phyloP scores from a whole-genome alignment of 2,329 filamentous ascomycete species.

The Verticillium klebahnii region DNA sequence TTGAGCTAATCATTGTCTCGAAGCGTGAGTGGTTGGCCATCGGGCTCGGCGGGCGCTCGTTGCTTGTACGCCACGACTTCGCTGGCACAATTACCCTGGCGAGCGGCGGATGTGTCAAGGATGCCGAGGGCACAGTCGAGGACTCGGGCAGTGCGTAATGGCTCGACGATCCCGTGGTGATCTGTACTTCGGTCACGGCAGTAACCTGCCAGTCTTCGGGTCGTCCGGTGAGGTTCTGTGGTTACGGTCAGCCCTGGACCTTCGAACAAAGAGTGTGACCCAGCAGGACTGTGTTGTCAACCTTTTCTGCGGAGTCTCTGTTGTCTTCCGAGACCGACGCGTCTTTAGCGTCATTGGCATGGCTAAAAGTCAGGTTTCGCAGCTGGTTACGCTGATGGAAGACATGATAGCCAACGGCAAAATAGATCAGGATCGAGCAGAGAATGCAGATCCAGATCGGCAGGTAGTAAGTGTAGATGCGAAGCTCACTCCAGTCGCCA shows the following conservation, averaged over 20 bases:
- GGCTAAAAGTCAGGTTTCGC: conserved; percentile 47
- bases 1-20: conserved; percentile 20
- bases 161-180: conserved; percentile 23
- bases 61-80: conserved; percentile 9
- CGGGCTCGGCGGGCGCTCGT: background rate
- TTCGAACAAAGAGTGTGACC: background rate
- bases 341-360: conserved; percentile 29
- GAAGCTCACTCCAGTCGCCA: conserved; percentile 47
- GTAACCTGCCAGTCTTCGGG: conserved; percentile 40
- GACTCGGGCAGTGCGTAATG: conserved; percentile 8
- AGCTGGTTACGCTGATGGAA: conserved; percentile 53
- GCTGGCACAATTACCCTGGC: background rate
- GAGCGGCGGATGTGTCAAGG: conserved; percentile 3
- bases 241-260: background rate
- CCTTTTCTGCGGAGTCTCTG: conserved; percentile 27
- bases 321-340: conserved; percentile 18
- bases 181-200: conserved; percentile 48
- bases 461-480: conserved; percentile 58
- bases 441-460: conserved; percentile 57
- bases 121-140: background rate
- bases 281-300: conserved; percentile 9
- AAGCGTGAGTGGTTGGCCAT: conserved; percentile 6
- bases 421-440: conserved; percentile 50
- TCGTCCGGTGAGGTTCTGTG: conserved; percentile 18
- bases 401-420: conserved; percentile 54